phyloP scores from a whole-genome alignment of 208 protist genomes.

The Angomonas ambiguus region DNA sequence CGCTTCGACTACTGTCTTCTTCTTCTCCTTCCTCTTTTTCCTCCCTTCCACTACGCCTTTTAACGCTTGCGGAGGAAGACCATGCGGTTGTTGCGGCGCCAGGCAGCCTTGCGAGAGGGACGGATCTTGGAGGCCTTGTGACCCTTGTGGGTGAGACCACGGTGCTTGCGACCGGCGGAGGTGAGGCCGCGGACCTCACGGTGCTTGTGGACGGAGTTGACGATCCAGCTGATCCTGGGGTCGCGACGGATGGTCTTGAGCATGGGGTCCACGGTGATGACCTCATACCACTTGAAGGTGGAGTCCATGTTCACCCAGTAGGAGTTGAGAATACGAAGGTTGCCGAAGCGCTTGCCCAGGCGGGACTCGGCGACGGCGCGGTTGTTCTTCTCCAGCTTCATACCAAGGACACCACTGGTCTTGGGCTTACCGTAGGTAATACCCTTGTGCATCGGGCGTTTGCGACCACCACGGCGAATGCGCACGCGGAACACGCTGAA shows the following conservation, averaged over 20 bases:
- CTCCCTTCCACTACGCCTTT: no score
- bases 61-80: slow-evolving; percentile 91
- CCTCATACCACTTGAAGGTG: slow-evolving; percentile 98
- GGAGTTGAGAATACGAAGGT: slow-evolving; percentile 99
- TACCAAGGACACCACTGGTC: slow-evolving; percentile 95
- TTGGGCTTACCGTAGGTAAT: slow-evolving; percentile 99
- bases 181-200: slow-evolving; percentile 98
- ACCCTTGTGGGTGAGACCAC: slow-evolving; percentile 96
- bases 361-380: slow-evolving; percentile 97
- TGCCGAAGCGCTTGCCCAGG: slow-evolving; percentile 94
- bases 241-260: slow-evolving; percentile 98
- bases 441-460: slow-evolving; percentile 96
- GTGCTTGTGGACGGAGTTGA: slow-evolving; percentile 95
- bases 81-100: slow-evolving; percentile 98
- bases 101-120: slow-evolving; percentile 94
- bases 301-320: slow-evolving; percentile 99
- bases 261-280: slow-evolving; percentile 98
- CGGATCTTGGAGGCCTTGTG: slow-evolving; percentile 93
- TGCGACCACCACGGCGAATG: slow-evolving; percentile 98
- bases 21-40: no score
- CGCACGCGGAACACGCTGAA: slow-evolving; percentile 99
- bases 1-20: no score
- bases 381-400: slow-evolving; percentile 96
- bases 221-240: slow-evolving; percentile 99
- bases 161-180: slow-evolving; percentile 93